Base-by-base conservation (phyloP, 176 grass and related monocot genomes). In the Elymus sibiricus region DNA sequence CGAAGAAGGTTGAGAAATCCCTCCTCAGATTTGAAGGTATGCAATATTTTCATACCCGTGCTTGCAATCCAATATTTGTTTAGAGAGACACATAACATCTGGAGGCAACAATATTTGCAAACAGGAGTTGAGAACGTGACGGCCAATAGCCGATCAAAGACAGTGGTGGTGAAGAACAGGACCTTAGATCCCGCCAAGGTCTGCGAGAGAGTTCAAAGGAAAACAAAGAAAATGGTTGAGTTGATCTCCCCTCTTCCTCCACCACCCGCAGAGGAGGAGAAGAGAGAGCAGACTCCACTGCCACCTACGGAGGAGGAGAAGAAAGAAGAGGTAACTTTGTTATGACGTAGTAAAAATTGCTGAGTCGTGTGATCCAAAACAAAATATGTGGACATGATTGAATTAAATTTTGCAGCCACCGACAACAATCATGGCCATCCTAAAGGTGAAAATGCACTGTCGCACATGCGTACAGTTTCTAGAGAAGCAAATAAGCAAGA, bases 391-490 rank as follows among this genome's bases (percentile, higher is more conserved):
- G 22, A 59, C 19, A 47, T 35, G 22, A 47, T 64, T 21, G 3
- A n/a, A 34, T 25, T 11, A 25, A 74, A 63, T 17, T 75, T 76
- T 84, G 58, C 82, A 84, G 82, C 70, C 82, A 89, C 93, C 86
- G 4, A 92, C 92, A 62, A 9, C 82, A 5, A 79, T 90, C 31
- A 90, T 85, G 11, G 85, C 90, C 15, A 68, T 78, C 49, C 64
- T 95, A 56, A 95, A 86, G 68, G 84, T 92, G 17, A 53, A 89
- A 35, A 92, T 95, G 88, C 90, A 95, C 25, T 95, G 93, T 17
- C 79, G 88, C 7, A 25, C 79, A 13, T 95, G 90, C 12, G 85
- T 90, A 25, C 88, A 82, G 42, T 69, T 86, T 62, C 74, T 95
- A 46, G 82, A 90, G 51, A 88, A 83, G 70, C 72, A 83, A 46